A percentile compares a stretch with the other conserved stretches of the same genome.
These are phyloP conservation scores for Biancaea sappan DNA, from an alignment of 306 rosid genomes.

Conservation along the genomic window DNA sequence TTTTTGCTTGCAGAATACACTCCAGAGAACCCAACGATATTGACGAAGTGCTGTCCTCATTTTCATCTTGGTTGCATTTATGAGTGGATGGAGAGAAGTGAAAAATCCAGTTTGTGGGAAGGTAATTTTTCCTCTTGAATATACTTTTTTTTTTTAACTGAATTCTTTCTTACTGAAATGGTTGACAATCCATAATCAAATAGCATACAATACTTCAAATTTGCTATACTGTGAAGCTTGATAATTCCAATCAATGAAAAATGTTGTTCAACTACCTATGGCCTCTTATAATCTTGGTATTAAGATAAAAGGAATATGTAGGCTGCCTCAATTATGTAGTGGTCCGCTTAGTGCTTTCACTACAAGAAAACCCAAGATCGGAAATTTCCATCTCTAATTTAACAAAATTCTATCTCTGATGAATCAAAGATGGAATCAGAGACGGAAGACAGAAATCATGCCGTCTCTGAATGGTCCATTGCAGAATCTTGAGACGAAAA, in stretches of 20 bases:
- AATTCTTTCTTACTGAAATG: constrained; percentile 22
- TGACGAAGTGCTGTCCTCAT: constrained; percentile 92
- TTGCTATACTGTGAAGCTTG: constrained; percentile 1
- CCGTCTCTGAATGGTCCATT: too few relatives aligned
- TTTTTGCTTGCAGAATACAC: constrained; percentile 69
- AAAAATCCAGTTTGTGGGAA: constrained; percentile 98
- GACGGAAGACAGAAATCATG: too few relatives aligned
- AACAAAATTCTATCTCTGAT: too few relatives aligned
- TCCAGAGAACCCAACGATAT: constrained; percentile 86
- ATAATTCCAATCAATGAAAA: background rate
- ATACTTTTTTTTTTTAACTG: too few relatives aligned
- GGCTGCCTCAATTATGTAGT: background rate
- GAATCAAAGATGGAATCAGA: too few relatives aligned
- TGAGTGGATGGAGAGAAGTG: constrained; percentile 99
- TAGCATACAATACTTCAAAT: background rate
- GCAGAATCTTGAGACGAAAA: too few relatives aligned
- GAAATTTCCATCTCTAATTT: too few relatives aligned
- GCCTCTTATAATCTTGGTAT: background rate
- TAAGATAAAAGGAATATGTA: background rate
- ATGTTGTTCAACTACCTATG: background rate
- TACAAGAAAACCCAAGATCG: too few relatives aligned
- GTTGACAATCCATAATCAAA: constrained; percentile 13
- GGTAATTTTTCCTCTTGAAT: constrained; percentile 54
- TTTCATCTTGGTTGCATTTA: constrained; percentile 98
- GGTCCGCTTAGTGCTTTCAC: too few relatives aligned